These are phyloP conservation scores for Ramularia endophylla DNA, from an alignment of 2,329 filamentous ascomycete genomes.

Conservation along the genomic window DNA sequence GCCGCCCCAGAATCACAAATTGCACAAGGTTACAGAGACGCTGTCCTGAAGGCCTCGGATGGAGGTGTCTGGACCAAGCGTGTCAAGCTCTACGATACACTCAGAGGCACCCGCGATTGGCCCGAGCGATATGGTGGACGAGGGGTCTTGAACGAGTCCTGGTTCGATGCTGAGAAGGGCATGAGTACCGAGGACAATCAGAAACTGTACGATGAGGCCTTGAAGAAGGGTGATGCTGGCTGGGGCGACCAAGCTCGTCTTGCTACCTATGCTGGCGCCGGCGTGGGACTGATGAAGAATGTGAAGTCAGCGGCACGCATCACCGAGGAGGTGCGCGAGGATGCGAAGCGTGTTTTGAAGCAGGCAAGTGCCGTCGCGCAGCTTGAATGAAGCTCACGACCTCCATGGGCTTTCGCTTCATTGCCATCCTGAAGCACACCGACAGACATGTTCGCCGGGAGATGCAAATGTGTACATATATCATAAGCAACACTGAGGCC, in stretches of 20 bases:
- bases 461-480: too few relatives aligned
- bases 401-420: too few relatives aligned
- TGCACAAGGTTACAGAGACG: constrained; percentile 42
- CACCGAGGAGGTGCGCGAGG: constrained; percentile 42
- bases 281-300: constrained; percentile 52
- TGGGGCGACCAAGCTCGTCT: constrained; percentile 51
- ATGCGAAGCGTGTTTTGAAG: constrained; percentile 30
- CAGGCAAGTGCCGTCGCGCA: constrained; percentile 9
- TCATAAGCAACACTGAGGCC: too few relatives aligned
- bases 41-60: constrained; percentile 42
- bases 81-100: constrained; percentile 47
- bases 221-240: constrained; percentile 45
- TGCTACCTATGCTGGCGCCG: constrained; percentile 58
- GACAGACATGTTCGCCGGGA: too few relatives aligned
- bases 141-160: constrained; percentile 53
- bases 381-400: too few relatives aligned
- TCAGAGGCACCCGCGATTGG: constrained; percentile 55
- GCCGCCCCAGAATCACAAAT: constrained; percentile 46
- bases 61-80: constrained; percentile 48
- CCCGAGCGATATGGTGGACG: constrained; percentile 52
- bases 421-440: too few relatives aligned
- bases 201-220: constrained; percentile 42
- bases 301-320: constrained; percentile 49
- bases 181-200: constrained; percentile 41
- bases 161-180: constrained; percentile 34